Evolutionary conservation across 495 filamentous ascomycete genomes (phyloP), one percentile per base, ranked within the genome.

Genomic region (Penicillium pancosmium): DNA sequence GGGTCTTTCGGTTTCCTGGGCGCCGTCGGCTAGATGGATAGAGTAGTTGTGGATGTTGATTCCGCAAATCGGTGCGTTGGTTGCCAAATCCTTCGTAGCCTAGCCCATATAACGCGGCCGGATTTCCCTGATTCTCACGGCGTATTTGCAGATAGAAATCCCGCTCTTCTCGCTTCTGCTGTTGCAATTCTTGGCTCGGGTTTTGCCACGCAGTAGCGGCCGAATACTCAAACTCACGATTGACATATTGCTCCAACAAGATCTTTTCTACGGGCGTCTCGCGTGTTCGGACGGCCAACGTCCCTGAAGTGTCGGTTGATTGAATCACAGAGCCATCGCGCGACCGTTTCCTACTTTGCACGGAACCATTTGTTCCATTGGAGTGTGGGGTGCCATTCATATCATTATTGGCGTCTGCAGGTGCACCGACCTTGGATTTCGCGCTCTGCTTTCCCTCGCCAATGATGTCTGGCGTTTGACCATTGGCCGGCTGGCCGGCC

Each of bases 71-170:
- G 18, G 91, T 96, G 56, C 80, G 80, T 27, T 87, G 85, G 71
- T 97, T 98, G 38, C 92, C 94, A 70, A 91, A 95, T 41, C 93
- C 95, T 68, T 82, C 85, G 69, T 95, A 98, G 52, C 94, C 94
- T 55, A 87, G 79, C 41, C 94, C 94, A 67, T 85, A 90, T 16
- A 91, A 69, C 2, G 78, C 79, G 33, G 78, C 86, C 11, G 88
- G 87, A 65, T 88, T 80, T 48, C 68, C 56, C 35, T 80, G 73
- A 41, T 80, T 79, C 52, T 81, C 75, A 18, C 77, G 78, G 35
- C 80, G 76, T 23, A 84, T 53, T 11, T 77, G 67, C 44, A 82
- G 62, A 50, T 81, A 81, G 54, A 76, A 83, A 41, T 86, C 76
- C 16, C 74, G 70, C 65, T 90, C 85, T 18, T 73, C 67, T 43